These are phyloP conservation scores for Irpex sp. DNA, from an alignment of 1,284 basidiomycete species.

Conservation along the genomic window DNA sequence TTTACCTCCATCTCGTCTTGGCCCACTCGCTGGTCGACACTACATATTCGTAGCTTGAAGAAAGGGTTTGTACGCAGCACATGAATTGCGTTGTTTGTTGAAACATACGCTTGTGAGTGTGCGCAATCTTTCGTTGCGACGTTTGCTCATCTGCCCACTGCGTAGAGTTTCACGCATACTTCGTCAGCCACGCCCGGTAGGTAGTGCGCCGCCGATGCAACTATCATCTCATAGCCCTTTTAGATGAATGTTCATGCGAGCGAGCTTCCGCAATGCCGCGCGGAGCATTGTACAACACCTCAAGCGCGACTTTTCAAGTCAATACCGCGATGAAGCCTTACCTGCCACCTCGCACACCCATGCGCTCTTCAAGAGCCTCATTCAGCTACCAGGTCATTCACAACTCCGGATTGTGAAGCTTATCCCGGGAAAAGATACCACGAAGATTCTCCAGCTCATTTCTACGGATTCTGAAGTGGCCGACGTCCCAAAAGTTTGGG, in stretches of 20 bases:
- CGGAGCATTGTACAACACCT: background rate
- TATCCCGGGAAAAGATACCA: background rate
- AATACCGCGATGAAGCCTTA: background rate
- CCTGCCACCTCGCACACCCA: background rate
- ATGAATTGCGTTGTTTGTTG: too few relatives aligned
- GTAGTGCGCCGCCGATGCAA: background rate
- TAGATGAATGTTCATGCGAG: constrained; percentile 1
- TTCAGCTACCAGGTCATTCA: background rate
- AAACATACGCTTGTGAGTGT: too few relatives aligned
- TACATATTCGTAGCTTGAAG: too few relatives aligned
- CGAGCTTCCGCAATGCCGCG: background rate
- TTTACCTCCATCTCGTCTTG: too few relatives aligned
- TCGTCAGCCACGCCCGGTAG: background rate
- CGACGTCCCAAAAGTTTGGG: background rate
- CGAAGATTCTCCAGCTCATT: background rate
- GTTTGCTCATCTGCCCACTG: background rate
- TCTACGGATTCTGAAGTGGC: background rate
- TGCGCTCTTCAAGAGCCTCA: background rate
- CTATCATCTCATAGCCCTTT: background rate
- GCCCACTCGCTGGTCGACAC: too few relatives aligned
- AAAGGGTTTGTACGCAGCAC: too few relatives aligned
- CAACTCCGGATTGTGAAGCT: background rate
- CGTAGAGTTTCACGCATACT: background rate
- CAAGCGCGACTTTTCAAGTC: background rate
- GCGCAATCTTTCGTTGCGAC: too few relatives aligned